Evolutionary conservation across 345 rosid species (phyloP).

Genomic region (Eucalyptus rudis): DNA sequence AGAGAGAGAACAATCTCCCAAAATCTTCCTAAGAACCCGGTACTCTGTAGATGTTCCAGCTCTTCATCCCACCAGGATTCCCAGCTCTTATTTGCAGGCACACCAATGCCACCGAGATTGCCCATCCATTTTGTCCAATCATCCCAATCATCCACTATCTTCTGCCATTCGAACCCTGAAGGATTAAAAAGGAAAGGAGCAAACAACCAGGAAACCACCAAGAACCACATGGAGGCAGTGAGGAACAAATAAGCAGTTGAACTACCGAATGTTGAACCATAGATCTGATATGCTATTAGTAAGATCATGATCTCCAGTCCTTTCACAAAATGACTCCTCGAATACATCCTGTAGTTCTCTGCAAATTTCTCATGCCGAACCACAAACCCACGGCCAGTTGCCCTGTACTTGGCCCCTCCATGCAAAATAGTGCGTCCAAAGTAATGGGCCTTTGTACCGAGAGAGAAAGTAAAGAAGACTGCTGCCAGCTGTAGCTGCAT

Average conservation of each 20-base stretch:
- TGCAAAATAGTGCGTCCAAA: conserved; percentile 90
- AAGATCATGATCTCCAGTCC: conserved; percentile 73
- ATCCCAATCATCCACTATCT: conserved; percentile 95
- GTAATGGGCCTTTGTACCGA: conserved; percentile 88
- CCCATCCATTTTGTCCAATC: conserved; percentile 95
- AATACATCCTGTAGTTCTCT: conserved; percentile 94
- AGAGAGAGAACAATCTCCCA: conserved; percentile 71
- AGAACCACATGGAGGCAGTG: conserved; percentile 81
- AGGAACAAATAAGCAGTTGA: conserved; percentile 24
- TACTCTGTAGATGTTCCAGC: conserved; percentile 77
- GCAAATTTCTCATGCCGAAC: conserved; percentile 97
- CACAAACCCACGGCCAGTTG: conserved; percentile 99
- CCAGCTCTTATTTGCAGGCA: conserved; percentile 91
- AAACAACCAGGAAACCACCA: conserved; percentile 75
- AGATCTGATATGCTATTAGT: conserved; percentile 56
- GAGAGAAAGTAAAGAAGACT: conserved; percentile 92
- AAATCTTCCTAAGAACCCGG: conserved; percentile 57
- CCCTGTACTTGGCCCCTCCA: conserved; percentile 97
- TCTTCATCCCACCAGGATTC: conserved; percentile 99
- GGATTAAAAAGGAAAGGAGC: conserved; percentile 92
- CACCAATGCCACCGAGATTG: conserved; percentile 92
- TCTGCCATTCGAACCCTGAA: conserved; percentile 97
- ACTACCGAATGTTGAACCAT: conserved; percentile 36
- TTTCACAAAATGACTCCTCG: conserved; percentile 93
- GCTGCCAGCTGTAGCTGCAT: conserved; percentile 97